These are phyloP conservation scores for Boletus huronensis DNA, from an alignment of 768 basidiomycete genomes.

Conservation along the genomic window DNA sequence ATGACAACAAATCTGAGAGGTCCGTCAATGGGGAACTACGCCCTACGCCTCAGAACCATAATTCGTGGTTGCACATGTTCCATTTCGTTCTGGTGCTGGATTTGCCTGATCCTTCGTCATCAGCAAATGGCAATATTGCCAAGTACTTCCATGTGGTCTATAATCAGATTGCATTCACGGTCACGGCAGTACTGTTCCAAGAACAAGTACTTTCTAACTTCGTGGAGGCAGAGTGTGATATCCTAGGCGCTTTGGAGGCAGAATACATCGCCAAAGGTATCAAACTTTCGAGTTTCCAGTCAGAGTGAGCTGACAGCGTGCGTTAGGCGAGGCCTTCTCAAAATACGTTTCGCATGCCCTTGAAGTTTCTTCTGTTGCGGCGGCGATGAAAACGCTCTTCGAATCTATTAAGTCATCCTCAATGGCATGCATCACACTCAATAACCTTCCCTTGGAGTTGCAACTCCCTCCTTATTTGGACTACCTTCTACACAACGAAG, in stretches of 20 bases:
- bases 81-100: slow-evolving; percentile 87
- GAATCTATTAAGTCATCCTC: slow-evolving; percentile 72
- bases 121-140: slow-evolving; percentile 68
- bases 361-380: slow-evolving; percentile 64
- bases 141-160: slow-evolving; percentile 87
- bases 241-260: slow-evolving; percentile 68
- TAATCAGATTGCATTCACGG: slow-evolving; percentile 82
- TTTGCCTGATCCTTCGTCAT: slow-evolving; percentile 85
- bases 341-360: slow-evolving; percentile 58
- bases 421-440: slow-evolving; percentile 75
- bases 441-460: slow-evolving; percentile 76
- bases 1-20: slow-evolving; percentile 33
- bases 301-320: slow-evolving; percentile 8
- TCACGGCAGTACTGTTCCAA: slow-evolving; percentile 89
- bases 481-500: slow-evolving; percentile 61
- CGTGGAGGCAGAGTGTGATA: slow-evolving; percentile 78
- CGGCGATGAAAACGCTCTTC: slow-evolving; percentile 76
- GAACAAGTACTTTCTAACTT: slow-evolving; percentile 86
- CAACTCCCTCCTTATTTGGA: slow-evolving; percentile 84
- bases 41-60: slow-evolving; percentile 23
- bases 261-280: slow-evolving; percentile 63
- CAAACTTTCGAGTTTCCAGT: slow-evolving; percentile 30
- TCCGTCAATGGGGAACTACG: slow-evolving; percentile 37
- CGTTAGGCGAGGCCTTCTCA: slow-evolving; percentile 56
- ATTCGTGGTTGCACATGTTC: slow-evolving; percentile 68